Base-by-base conservation (phyloP, 2,329 filamentous ascomycete species). In the Talaromyces sp. region DNA sequence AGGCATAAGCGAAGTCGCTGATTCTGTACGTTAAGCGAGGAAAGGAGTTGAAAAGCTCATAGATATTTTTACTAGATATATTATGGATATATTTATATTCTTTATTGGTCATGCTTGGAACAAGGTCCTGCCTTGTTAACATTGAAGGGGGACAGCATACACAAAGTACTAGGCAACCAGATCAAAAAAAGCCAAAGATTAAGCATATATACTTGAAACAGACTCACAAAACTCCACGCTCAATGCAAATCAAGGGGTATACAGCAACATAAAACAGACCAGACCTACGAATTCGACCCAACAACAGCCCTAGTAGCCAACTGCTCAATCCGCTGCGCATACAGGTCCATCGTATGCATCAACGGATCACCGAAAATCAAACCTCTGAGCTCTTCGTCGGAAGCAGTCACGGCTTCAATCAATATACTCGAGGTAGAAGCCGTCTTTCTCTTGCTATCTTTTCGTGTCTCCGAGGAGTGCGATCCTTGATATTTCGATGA, bases 291-390 rank as follows among this genome's bases (percentile, higher is more conserved):
- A 25, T 11, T 58, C 38, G 34, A 54, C 34, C 59, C 62, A 13
- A 66, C 89, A 11, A 90, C 87, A 11, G 89, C 91, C 65, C 84
- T 86, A 1, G 89, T 87, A 11, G 91, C 91, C 64, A 96, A 77
- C 3, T 82, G 80, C 74, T 95, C 89, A 53, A 96, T 85, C 62
- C 92, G 80, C 22, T 83, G 85, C 15, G 86, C 86, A 77, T 96
- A 96, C 22, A 95, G 73, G 66, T 82, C 86, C 92, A 96, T 96
- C 70, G 88, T 83, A 78, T 96, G 92, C 74, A 88, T 90, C 51
- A 92, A 81, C 0, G 91, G 90, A 74, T 96, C 92, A 0, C 92
- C 92, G 85, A 92, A 96, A 3, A 96, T 82, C 0, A 93, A 84
- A 1, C 82, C 84, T 27, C 89, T 81, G 60, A 96, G 76, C 72